Conservation (phyloP, 2,329 filamentous ascomycete genomes). For the Apiospora marii region DNA sequence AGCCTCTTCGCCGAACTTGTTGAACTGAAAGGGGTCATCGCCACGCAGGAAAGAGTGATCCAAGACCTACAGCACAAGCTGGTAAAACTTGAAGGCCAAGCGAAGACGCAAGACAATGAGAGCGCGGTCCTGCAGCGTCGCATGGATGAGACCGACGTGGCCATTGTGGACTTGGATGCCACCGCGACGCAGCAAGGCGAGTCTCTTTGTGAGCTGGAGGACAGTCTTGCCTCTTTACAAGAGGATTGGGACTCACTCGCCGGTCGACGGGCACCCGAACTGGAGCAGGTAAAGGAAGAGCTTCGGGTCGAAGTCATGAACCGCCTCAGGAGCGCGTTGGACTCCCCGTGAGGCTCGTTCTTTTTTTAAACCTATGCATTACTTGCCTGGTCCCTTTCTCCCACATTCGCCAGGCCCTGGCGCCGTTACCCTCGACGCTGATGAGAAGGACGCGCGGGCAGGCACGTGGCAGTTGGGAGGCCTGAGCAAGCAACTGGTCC, state of each 20-base stretch:
- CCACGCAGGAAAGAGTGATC: constrained; percentile 23
- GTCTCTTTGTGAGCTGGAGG: constrained; percentile 19
- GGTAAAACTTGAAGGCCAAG: constrained; percentile 11
- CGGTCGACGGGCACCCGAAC: constrained; percentile 18
- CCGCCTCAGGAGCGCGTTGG: constrained; percentile 26
- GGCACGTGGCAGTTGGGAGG: no score
- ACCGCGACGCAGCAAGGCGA: constrained; percentile 25
- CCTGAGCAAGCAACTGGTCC: no score
- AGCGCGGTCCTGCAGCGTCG: constrained; percentile 18
- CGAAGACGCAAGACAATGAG: constrained; percentile 21
- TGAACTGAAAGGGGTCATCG: constrained; percentile 19
- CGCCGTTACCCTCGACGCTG: no score
- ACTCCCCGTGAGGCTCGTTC: neutral
- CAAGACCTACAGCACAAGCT: constrained; percentile 21
- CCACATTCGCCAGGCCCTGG: no score
- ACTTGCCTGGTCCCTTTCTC: neutral
- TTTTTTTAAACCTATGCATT: neutral
- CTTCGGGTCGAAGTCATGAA: constrained; percentile 23
- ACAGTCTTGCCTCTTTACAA: constrained; percentile 14
- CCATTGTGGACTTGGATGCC: constrained; percentile 24
- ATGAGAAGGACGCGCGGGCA: no score
- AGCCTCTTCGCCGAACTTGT: constrained; percentile 23
- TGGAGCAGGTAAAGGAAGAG: constrained; percentile 25
- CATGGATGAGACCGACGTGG: constrained; percentile 22
- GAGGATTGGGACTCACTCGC: constrained; percentile 21